These are phyloP conservation scores for Aspergillus sp. DNA, from an alignment of 2,329 filamentous ascomycete genomes.

Conservation along the genomic window DNA sequence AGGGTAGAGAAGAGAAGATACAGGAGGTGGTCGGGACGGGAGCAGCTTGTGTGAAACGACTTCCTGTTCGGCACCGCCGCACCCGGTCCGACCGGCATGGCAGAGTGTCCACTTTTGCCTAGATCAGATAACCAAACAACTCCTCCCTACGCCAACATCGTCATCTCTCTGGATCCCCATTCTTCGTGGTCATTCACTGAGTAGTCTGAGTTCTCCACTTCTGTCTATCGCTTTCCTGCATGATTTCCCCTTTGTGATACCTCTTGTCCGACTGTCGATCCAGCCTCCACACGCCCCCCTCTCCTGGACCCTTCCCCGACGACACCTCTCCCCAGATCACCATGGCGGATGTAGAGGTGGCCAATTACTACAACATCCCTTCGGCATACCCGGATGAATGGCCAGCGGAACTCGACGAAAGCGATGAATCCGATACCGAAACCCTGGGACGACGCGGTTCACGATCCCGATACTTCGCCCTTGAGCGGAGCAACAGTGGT, in stretches of 20 bases:
- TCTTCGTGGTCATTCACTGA: neutral
- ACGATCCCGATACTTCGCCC: conserved; percentile 76
- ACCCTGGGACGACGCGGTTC: conserved; percentile 35
- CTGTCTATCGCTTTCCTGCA: conserved; percentile 11
- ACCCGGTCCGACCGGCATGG: conserved; percentile 22
- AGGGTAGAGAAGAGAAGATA: conserved; percentile 21
- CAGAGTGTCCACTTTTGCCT: conserved; percentile 9
- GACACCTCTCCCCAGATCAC: conserved; percentile 17
- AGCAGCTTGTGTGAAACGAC: conserved; percentile 21
- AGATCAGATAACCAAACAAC: conserved; percentile 19
- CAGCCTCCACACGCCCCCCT: neutral
- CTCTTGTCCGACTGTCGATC: conserved; percentile 9
- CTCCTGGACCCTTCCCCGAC: conserved; percentile 1
- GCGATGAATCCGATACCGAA: conserved; percentile 64
- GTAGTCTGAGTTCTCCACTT: conserved; percentile 5
- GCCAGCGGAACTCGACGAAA: conserved; percentile 77
- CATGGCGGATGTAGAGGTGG: conserved; percentile 74
- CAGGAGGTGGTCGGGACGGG: conserved; percentile 21
- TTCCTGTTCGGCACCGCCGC: conserved; percentile 18
- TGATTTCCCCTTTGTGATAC: conserved; percentile 7
- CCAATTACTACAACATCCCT: conserved; percentile 86
- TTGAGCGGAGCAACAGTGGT: conserved; percentile 72
- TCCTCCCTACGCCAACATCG: neutral
- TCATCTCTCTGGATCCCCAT: neutral
- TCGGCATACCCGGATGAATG: conserved; percentile 78